phyloP scores from a whole-genome alignment of 192 early-diverging fungal genomes.

The Coemansia sp. region DNA sequence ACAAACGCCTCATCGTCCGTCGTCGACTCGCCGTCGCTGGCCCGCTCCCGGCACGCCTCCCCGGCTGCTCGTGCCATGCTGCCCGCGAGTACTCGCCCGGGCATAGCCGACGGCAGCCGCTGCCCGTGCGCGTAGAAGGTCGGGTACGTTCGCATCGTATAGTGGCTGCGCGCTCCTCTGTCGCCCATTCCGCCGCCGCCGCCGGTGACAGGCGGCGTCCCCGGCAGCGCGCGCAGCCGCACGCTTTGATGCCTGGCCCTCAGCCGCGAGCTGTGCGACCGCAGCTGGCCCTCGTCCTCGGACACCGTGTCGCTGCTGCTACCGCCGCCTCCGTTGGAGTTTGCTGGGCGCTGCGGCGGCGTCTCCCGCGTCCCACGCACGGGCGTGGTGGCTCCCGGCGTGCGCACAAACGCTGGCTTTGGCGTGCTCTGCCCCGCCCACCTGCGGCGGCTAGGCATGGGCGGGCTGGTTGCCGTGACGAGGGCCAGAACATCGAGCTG shows the following conservation, averaged over 20 bases:
- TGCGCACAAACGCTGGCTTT: slow-evolving; percentile 15
- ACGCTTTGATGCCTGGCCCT: slow-evolving; percentile 26
- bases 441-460: slow-evolving; percentile 48
- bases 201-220: background rate
- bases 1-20: slow-evolving; percentile 31
- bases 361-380: background rate
- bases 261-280: slow-evolving; percentile 45
- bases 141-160: background rate
- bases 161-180: background rate
- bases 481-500: slow-evolving; percentile 55
- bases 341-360: background rate
- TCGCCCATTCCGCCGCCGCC: background rate
- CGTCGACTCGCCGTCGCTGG: slow-evolving; percentile 29
- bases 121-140: background rate
- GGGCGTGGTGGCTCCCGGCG: background rate
- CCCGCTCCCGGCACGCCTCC: background rate
- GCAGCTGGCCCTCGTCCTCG: slow-evolving; percentile 47
- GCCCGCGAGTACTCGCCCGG: background rate
- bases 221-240: slow-evolving; percentile 21
- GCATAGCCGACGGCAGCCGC: background rate
- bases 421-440: slow-evolving; percentile 40
- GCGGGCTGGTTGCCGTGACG: slow-evolving; percentile 56
- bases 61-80: background rate
- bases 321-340: background rate
- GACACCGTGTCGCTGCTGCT: slow-evolving; percentile 53